Conservation (phyloP, 2,329 filamentous ascomycete species). For the Clonostachys solani region DNA sequence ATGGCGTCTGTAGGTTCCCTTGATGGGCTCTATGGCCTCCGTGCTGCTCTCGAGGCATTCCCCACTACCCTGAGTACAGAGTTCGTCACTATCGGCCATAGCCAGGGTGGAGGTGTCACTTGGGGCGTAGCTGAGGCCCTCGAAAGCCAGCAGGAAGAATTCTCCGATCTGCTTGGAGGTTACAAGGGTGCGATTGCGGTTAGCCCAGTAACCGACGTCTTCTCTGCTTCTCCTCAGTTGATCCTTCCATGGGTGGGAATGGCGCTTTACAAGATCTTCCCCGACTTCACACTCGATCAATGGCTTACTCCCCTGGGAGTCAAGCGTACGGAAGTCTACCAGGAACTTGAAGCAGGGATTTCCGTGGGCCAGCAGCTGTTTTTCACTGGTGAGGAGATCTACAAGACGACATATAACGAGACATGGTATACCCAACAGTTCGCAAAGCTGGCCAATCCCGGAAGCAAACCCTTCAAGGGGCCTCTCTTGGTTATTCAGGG, state of each 20-base stretch:
- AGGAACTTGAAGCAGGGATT: constrained; percentile 2
- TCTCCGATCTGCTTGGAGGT: not conserved
- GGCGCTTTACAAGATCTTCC: constrained; percentile 4
- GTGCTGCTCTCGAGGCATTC: constrained; percentile 34
- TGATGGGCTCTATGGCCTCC: constrained; percentile 34
- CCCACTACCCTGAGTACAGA: constrained; percentile 17
- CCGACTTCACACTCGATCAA: constrained; percentile 4
- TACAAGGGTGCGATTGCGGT: constrained; percentile 8
- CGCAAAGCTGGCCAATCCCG: constrained; percentile 10
- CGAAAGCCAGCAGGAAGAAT: not conserved
- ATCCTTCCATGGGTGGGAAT: not conserved
- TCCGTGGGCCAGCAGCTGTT: not conserved
- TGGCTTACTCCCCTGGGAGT: constrained; percentile 22
- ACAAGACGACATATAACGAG: not conserved
- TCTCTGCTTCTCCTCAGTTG: not conserved
- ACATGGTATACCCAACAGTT: not conserved
- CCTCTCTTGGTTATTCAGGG: constrained; percentile 30
- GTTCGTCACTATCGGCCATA: constrained; percentile 40
- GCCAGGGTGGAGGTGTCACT: constrained; percentile 36
- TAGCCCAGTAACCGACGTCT: constrained; percentile 4
- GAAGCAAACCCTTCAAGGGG: constrained; percentile 19
- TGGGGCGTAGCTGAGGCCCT: constrained; percentile 20
- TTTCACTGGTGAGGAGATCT: not conserved
- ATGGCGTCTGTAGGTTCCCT: constrained; percentile 27
- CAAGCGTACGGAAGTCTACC: constrained; percentile 1